A percentile compares a stretch with the other conserved stretches of the same genome.
Evolutionary conservation across 345 rosid genomes (phyloP).

Genomic region (Gossypium turneri): DNA sequence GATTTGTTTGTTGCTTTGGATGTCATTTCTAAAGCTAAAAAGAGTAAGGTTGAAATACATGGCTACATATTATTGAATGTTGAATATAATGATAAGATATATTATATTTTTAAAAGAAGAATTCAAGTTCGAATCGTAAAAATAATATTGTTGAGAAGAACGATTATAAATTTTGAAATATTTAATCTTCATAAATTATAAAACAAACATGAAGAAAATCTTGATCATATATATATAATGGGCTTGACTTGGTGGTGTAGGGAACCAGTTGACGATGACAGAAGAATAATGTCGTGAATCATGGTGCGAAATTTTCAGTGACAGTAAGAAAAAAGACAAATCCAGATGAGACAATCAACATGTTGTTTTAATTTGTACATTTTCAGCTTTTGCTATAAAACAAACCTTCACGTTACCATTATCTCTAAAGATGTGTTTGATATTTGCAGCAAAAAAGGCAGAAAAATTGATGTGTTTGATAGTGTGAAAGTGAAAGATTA

Average conservation of each 20-base stretch:
- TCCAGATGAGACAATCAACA: not conserved
- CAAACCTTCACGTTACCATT: not conserved
- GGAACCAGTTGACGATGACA: not conserved
- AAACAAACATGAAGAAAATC: too few species aligned
- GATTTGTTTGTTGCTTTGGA: not conserved
- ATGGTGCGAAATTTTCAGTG: not conserved
- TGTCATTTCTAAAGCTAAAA: not conserved
- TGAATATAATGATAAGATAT: too few species aligned
- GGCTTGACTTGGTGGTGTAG: too few species aligned
- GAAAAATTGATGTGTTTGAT: too few species aligned
- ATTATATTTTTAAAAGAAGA: too few species aligned
- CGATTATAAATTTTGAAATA: rapidly evolving
- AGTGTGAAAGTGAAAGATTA: too few species aligned
- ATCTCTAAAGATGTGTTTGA: not conserved
- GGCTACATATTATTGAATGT: too few species aligned
- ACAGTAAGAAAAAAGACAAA: not conserved
- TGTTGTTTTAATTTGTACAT: not conserved
- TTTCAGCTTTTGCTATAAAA: not conserved
- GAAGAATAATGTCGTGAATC: not conserved
- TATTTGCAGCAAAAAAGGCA: too few species aligned
- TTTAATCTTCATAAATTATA: too few species aligned
- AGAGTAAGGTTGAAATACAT: not conserved
- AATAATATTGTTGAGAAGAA: too few species aligned
- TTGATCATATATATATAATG: too few species aligned
- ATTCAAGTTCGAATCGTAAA: too few species aligned